Base-by-base conservation (phyloP, 2,329 filamentous ascomycete species). In the Phaeosphaeriaceae sp. region DNA sequence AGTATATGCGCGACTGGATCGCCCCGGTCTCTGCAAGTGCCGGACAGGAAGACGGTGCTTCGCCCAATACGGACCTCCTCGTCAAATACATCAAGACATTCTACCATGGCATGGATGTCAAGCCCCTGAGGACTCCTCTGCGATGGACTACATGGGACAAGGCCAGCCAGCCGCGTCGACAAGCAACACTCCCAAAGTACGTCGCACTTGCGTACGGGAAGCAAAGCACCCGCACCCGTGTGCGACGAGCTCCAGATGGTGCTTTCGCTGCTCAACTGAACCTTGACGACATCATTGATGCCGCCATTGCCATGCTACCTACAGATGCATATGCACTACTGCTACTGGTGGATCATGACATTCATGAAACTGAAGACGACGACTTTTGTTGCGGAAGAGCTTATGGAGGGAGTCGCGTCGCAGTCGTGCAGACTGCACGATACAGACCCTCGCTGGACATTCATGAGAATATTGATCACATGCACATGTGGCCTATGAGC, bases 351-450 rank as follows among this genome's bases (percentile, higher is more conserved):
- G 77, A 87, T 32, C 84, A 89, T n/a, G 89, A 91, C 67, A 74
- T 90, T 15, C 90, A 88, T 67, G 88, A 91, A 65, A 83, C 83
- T 51, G 86, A 89, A 0, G 85, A 89, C 0, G 89, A 91, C 59
- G 84, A 87, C 21, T 92, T 91, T 66, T 87, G 85, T 54, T 90
- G 88, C 60, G 89, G 89, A 0, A 77, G 88, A 26, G 88, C 89
- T 0, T 92, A 88, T 69, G 89, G 89, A 0, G 86, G 83, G 0
- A 87, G 84, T 57, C 80, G 89, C 4, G 83, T 91, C 1, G 83
- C 84, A 0, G 83, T 91, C 0, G 85, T 92, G 0, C 88, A 85
- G 0, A 83, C 80, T 0, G 87, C 89, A 10, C 78, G 89, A 24
- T 91, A 91, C 61, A 80, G 87, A 49, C 89, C 89, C 0, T 26